Evolutionary conservation across 176 grass and related monocot species (phyloP).

Genomic region (Carex kokanica): DNA sequence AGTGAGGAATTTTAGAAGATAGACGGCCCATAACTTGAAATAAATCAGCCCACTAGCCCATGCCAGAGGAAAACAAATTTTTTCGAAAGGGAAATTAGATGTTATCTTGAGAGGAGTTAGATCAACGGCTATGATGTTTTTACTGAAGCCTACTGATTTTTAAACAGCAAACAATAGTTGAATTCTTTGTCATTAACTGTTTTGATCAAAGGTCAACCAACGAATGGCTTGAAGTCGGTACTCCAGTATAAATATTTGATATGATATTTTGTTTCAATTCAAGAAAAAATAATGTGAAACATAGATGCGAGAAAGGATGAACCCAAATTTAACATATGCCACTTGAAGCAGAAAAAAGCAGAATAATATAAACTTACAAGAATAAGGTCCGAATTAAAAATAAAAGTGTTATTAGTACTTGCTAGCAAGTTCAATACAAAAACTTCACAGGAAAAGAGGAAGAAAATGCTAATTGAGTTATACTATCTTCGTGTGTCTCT

Average conservation of each 20-base stretch:
- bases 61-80: neutral
- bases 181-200: neutral
- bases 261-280: neutral
- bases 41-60: neutral
- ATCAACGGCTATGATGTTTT: neutral
- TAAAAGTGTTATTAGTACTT: neutral
- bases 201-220: neutral
- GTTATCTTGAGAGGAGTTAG: neutral
- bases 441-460: neutral
- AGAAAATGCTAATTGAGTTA: neutral
- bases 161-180: neutral
- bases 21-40: neutral
- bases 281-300: neutral
- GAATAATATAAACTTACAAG: neutral
- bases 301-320: neutral
- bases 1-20: neutral
- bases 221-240: neutral
- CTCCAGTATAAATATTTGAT: neutral
- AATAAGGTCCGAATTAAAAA: neutral
- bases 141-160: neutral
- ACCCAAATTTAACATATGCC: neutral
- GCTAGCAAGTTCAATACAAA: neutral
- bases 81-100: neutral
- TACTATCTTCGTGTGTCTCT: constrained; percentile 7
- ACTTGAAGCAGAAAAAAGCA: neutral